phyloP scores from a whole-genome alignment of 345 rosid species.

The Pugionium dolabratum region DNA sequence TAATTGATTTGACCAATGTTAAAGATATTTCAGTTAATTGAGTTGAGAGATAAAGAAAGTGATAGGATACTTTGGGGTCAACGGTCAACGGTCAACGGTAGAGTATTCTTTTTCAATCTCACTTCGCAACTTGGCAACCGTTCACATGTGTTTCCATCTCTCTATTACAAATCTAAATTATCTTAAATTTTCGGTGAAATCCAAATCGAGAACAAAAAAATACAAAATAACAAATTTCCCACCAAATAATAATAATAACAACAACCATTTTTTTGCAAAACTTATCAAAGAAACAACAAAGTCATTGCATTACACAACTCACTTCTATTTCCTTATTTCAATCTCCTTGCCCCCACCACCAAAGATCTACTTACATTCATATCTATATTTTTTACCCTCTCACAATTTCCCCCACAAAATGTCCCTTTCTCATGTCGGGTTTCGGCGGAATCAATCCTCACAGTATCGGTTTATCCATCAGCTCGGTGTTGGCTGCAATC shows the following conservation, averaged over 20 bases:
- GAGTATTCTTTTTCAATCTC: too few relatives aligned
- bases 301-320: slow-evolving; percentile 21
- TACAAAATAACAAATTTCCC: too few relatives aligned
- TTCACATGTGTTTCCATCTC: too few relatives aligned
- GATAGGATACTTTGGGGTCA: too few relatives aligned
- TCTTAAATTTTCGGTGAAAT: too few relatives aligned
- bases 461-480: slow-evolving; percentile 56
- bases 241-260: slow-evolving; percentile 33
- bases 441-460: slow-evolving; percentile 17
- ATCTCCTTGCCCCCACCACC: slow-evolving; percentile 22
- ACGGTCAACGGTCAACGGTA: too few relatives aligned
- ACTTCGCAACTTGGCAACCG: too few relatives aligned
- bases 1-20: too few relatives aligned
- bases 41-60: too few relatives aligned
- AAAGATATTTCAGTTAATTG: too few relatives aligned
- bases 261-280: slow-evolving; percentile 31
- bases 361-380: slow-evolving; percentile 33
- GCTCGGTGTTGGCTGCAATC: slow-evolving; percentile 60
- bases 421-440: not conserved
- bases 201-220: too few relatives aligned
- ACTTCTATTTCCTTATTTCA: slow-evolving; percentile 34
- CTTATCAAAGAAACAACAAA: slow-evolving; percentile 40
- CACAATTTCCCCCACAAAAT: slow-evolving; percentile 23
- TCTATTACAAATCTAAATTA: too few relatives aligned
- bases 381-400: slow-evolving; percentile 38